Base-by-base conservation (phyloP, 1,139 yeast genomes). In the Spathaspora jeffriesii region DNA sequence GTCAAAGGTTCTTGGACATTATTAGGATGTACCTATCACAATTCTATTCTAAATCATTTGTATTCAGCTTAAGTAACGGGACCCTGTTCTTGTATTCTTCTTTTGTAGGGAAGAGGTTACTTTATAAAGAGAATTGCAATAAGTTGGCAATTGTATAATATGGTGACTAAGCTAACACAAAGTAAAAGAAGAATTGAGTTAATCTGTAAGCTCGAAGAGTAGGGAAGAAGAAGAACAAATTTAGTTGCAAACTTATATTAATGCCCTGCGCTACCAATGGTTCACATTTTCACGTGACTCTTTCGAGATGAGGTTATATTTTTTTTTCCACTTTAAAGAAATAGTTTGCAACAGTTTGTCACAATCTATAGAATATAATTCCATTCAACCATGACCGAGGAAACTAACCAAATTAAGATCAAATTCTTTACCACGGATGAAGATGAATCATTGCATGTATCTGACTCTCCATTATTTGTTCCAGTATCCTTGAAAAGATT, bases 401-500 rank as follows among this genome's bases (percentile, higher is more conserved):
- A 62, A 39, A 68, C 70, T 50, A 59, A 70, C 43, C 79, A 75
- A 58, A 81, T 91, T 38, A 88, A 88, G 72, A 82, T 91, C 65
- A 82, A 83, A 57, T 85, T 93, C 69, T 83, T 87, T 71, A 92
- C 98, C 41, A 81, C 93, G 56, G 97, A 92, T 59, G 85, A 82
- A 53, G 96, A 89, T 55, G 84, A 86, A 53, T 63, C 79, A 18
- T 62, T 87, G 45, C 84, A 81, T 45, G 89, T 90, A 4, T 79
- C 88, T n/a, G 96, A 90, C 47, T 81, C 87, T 39, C 96, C 97
- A 9, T 75, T 92, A 48, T 88, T 79, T 61, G 97, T 91, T 14
- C 99, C 99, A 17, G 88, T 87, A 27, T 71, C 86, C 3, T 77
- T 93, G 58, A 91, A 88, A 59, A 79, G 98, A 64, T 92, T 83